phyloP scores from a whole-genome alignment of 306 rosid genomes.

The Medicago arabica region DNA sequence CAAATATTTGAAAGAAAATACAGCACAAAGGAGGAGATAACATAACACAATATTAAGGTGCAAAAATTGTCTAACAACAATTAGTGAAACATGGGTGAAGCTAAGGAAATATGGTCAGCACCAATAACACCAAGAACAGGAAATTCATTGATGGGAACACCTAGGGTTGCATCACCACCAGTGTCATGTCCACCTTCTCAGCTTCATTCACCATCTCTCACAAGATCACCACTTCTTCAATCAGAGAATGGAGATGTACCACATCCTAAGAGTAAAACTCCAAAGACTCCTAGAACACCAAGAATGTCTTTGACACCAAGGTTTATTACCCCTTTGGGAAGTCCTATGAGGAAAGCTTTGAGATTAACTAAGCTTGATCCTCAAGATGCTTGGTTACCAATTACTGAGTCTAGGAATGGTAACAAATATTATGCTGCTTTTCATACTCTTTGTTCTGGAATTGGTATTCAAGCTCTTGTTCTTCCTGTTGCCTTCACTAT shows the following conservation, averaged over 20 bases:
- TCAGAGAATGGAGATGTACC: slow-evolving; percentile 40
- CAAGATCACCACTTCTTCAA: slow-evolving; percentile 63
- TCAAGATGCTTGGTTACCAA: slow-evolving; percentile 75
- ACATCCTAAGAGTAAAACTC: slow-evolving; percentile 39
- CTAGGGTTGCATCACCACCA: slow-evolving; percentile 44
- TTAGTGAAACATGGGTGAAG: slow-evolving; percentile 47
- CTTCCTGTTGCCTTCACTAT: slow-evolving; percentile 66
- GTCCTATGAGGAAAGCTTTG: slow-evolving; percentile 59
- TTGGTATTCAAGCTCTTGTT: slow-evolving; percentile 72
- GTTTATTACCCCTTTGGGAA: slow-evolving; percentile 58
- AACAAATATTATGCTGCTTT: slow-evolving; percentile 65
- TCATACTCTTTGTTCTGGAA: slow-evolving; percentile 67
- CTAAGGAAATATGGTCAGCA: slow-evolving; percentile 66
- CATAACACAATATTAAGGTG: background rate
- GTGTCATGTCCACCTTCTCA: slow-evolving; percentile 80
- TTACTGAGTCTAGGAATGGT: slow-evolving; percentile 73
- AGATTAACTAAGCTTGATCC: slow-evolving; percentile 61
- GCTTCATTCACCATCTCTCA: slow-evolving; percentile 58
- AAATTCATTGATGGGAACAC: slow-evolving; percentile 47
- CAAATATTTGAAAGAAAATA: background rate
- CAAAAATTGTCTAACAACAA: background rate
- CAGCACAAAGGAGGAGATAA: background rate
- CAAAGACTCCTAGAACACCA: slow-evolving; percentile 49
- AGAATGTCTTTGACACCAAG: slow-evolving; percentile 56
- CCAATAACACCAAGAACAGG: slow-evolving; percentile 65